Percentiles rank a stretch among this genome's conserved stretches.
Conservation (phyloP, 148 eudicot species). For the Spergularia marina region DNA sequence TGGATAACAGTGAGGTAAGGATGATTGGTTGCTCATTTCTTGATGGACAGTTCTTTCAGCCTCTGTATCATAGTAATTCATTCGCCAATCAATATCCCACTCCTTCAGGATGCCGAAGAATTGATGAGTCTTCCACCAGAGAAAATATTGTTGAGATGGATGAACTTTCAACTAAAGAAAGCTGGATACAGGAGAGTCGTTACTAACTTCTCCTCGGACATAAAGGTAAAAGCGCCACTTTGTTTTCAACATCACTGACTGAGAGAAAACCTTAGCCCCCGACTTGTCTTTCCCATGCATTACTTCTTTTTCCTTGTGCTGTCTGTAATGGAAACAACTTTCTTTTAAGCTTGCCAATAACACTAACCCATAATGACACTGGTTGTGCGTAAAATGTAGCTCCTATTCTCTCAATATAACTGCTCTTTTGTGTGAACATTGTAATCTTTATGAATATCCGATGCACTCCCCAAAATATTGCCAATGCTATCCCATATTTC, state of each 20-base stretch:
- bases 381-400: neutral
- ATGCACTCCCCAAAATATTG: too few relatives aligned
- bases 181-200: slow-evolving; percentile 62
- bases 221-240: slow-evolving; percentile 54
- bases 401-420: too few relatives aligned
- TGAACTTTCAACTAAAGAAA: slow-evolving; percentile 90
- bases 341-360: neutral
- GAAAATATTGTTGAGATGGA: slow-evolving; percentile 92
- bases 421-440: too few relatives aligned
- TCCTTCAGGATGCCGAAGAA: slow-evolving; percentile 87
- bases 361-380: neutral
- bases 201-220: slow-evolving; percentile 90
- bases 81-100: neutral
- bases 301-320: neutral
- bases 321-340: neutral
- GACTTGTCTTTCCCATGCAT: slow-evolving; percentile 1
- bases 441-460: too few relatives aligned
- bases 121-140: slow-evolving; percentile 94
- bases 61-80: slow-evolving; percentile 3
- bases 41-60: neutral
- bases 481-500: neutral
- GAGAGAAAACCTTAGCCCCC: neutral
- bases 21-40: slow-evolving; percentile 11
- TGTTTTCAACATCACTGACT: neutral
- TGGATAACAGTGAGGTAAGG: slow-evolving; percentile 79